phyloP scores from a whole-genome alignment of 805 yeast species.

The Zygotorulaspora sp. region DNA sequence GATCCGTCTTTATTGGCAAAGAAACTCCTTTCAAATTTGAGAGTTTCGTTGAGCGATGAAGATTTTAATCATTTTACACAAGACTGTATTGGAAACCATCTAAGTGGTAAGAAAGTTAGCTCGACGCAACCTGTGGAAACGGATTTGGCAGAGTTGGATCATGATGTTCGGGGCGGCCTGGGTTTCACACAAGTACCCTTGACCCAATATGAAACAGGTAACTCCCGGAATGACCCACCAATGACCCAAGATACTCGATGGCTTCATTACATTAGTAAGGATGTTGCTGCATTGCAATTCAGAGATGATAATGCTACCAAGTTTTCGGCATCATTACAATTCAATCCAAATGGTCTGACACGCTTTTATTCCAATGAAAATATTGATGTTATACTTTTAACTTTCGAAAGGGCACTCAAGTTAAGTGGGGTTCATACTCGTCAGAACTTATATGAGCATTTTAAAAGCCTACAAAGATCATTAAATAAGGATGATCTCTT shows the following conservation, averaged over 20 bases:
- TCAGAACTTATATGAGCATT: slow-evolving; percentile 22
- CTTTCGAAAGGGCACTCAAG: slow-evolving; percentile 31
- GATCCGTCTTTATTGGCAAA: slow-evolving; percentile 51
- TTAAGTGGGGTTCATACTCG: slow-evolving; percentile 24
- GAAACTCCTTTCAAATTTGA: slow-evolving; percentile 47
- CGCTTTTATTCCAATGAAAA: slow-evolving; percentile 29
- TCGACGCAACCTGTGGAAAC: slow-evolving; percentile 45
- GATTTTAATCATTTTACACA: slow-evolving; percentile 35
- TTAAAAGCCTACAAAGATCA: slow-evolving; percentile 13
- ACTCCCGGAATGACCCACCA: slow-evolving; percentile 4
- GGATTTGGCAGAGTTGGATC: slow-evolving; percentile 40
- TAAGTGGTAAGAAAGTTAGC: slow-evolving; percentile 3
- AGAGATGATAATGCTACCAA: slow-evolving; percentile 6
- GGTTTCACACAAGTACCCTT: slow-evolving; percentile 25
- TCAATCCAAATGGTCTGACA: slow-evolving; percentile 28
- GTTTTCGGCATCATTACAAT: slow-evolving; percentile 7
- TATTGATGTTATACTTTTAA: slow-evolving; percentile 27
- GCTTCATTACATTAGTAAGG: slow-evolving; percentile 24
- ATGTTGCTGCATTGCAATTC: slow-evolving; percentile 30
- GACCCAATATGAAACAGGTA: slow-evolving; percentile 12
- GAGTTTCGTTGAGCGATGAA: slow-evolving; percentile 50
- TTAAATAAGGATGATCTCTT: slow-evolving; percentile 27
- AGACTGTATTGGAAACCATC: slow-evolving; percentile 5
- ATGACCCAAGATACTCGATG: slow-evolving; percentile 23
- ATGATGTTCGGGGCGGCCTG: slow-evolving; percentile 13